Percentiles rank a stretch among this genome's conserved stretches.
Conservation (phyloP, 2,329 filamentous ascomycete genomes). For the Botryotinia convoluta region DNA sequence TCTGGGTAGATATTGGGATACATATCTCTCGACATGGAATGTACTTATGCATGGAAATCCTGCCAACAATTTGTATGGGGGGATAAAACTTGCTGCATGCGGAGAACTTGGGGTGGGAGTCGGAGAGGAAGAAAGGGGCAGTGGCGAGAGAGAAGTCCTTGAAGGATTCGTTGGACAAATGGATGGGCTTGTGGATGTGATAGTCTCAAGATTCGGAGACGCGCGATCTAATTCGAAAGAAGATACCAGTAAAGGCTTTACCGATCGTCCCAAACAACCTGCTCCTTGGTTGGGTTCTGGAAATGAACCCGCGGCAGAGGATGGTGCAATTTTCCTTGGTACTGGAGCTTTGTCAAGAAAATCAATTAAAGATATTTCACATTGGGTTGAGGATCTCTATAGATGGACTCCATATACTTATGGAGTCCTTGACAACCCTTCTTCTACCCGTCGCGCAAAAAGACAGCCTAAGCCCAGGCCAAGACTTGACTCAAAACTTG, state of each 20-base stretch:
- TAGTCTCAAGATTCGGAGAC: constrained; percentile 79
- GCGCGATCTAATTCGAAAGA: constrained; percentile 33
- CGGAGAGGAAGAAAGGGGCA: constrained; percentile 92
- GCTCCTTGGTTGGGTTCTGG: constrained; percentile 71
- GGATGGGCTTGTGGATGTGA: constrained; percentile 80
- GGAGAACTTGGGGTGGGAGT: constrained; percentile 93
- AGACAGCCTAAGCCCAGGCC: constrained; percentile 36
- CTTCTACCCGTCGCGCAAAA: constrained; percentile 53
- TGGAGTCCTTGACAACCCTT: constrained; percentile 76
- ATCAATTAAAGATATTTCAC: constrained; percentile 69
- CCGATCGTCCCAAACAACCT: constrained; percentile 36
- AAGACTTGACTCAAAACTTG: constrained; percentile 1
- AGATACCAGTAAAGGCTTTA: constrained; percentile 32
- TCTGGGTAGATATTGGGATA: constrained; percentile 78
- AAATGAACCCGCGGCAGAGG: constrained; percentile 63
- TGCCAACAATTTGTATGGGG: constrained; percentile 72
- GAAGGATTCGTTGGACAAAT: constrained; percentile 80
- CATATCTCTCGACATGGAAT: constrained; percentile 72
- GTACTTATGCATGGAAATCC: constrained; percentile 90
- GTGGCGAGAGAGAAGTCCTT: constrained; percentile 87
- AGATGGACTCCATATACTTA: constrained; percentile 81
- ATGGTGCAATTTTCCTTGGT: constrained; percentile 85
- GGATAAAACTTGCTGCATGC: constrained; percentile 82
- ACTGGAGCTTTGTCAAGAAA: constrained; percentile 68
- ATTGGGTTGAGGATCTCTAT: constrained; percentile 89